phyloP scores from a whole-genome alignment of 2,329 filamentous ascomycete species.

The Akanthomyces uredinophilus region DNA sequence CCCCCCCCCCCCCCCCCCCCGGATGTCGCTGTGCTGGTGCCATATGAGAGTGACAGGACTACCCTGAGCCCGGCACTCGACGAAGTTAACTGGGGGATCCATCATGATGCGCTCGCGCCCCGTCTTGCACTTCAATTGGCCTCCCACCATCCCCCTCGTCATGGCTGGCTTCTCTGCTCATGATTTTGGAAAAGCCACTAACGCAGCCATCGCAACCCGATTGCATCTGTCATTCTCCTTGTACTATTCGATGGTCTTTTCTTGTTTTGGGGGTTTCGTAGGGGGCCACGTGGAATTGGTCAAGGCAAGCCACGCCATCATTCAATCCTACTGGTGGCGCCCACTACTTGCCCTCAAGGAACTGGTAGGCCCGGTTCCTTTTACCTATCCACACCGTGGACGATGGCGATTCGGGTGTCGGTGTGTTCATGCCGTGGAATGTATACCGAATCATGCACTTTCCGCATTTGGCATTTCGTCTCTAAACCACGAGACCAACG shows the following conservation, averaged over 20 bases:
- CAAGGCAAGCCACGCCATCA: conserved; percentile 5
- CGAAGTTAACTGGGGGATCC: neutral
- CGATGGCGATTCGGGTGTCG: neutral
- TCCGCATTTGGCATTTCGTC: neutral
- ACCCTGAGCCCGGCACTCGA: neutral
- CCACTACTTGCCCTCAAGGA: neutral
- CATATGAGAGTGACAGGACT: neutral
- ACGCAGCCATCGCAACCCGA: neutral
- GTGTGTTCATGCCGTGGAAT: neutral
- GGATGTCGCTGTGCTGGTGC: neutral
- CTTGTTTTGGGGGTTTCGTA: neutral
- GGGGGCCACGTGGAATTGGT: neutral
- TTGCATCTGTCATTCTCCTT: neutral
- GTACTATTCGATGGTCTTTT: neutral
- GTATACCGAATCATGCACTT: neutral
- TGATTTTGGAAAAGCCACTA: neutral
- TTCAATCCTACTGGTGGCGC: neutral
- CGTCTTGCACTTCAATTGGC: neutral
- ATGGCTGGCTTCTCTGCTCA: neutral
- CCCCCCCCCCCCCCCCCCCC: no score
- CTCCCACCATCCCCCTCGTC: neutral
- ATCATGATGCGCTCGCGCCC: neutral
- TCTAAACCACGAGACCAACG: neutral
- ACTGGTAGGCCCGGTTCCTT: neutral
- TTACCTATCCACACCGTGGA: neutral